phyloP scores from a whole-genome alignment of 371 early-diverging fungal genomes.

The Mortierella sp. region DNA sequence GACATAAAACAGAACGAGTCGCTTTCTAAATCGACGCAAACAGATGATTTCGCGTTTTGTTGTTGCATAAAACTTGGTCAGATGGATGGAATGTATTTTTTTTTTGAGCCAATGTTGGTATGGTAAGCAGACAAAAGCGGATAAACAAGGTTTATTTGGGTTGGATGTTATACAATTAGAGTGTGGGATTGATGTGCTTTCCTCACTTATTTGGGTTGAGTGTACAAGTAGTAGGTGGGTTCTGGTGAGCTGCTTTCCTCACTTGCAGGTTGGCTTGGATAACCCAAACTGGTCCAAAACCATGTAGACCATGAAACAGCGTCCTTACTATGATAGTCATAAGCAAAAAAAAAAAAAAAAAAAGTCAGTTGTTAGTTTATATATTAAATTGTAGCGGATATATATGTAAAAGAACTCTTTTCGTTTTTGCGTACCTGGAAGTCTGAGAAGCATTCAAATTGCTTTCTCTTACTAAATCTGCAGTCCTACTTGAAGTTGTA shows the following conservation, averaged over 20 bases:
- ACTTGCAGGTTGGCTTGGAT: neutral
- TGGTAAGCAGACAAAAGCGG: no score
- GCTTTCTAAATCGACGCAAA: no score
- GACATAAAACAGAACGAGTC: no score
- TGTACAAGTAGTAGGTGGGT: neutral
- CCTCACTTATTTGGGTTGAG: no score
- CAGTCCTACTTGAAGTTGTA: neutral
- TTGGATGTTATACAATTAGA: no score
- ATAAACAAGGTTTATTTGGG: no score
- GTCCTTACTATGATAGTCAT: neutral
- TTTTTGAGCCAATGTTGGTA: no score
- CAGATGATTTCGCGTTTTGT: no score
- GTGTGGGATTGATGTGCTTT: no score
- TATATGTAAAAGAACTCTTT: neutral
- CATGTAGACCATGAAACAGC: neutral
- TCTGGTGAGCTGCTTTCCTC: neutral
- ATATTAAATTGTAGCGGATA: neutral
- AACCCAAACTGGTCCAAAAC: conserved; percentile 2
- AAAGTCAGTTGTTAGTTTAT: neutral
- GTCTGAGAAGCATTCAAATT: neutral
- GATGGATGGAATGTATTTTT: no score
- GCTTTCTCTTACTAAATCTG: conserved; percentile 7
- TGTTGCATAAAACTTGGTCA: neutral
- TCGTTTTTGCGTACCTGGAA: neutral
- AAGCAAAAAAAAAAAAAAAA: neutral